Percentiles rank a stretch among this genome's conserved stretches.
These are phyloP conservation scores for Verticillium alfalfae DNA, from an alignment of 2,329 filamentous ascomycete species.

Conservation along the genomic window DNA sequence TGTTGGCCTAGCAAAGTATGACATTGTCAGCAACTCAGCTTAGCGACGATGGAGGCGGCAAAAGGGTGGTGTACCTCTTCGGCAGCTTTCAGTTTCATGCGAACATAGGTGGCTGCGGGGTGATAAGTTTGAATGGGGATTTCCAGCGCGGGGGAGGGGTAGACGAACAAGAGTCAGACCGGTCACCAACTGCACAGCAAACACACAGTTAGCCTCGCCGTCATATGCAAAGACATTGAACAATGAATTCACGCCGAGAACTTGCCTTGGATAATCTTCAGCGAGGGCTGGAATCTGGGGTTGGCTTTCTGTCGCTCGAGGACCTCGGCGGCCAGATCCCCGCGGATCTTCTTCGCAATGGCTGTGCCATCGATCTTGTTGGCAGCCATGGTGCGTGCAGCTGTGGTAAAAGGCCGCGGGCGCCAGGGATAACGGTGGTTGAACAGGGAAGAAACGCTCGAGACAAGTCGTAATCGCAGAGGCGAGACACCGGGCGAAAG, in stretches of 20 bases:
- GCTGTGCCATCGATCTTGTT: constrained; percentile 93
- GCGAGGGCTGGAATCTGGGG: constrained; percentile 78
- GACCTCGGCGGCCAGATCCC: constrained; percentile 75
- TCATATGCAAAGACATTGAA: neutral
- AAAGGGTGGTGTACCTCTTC: constrained; percentile 58
- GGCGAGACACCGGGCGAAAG: neutral
- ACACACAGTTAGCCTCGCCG: neutral
- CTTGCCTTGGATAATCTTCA: constrained; percentile 93
- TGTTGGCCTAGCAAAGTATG: constrained; percentile 63
- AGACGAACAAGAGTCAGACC: constrained; percentile 80
- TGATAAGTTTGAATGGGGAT: constrained; percentile 23
- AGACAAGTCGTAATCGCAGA: neutral
- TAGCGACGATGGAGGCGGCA: neutral
- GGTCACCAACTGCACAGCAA: constrained; percentile 66
- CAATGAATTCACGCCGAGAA: constrained; percentile 2
- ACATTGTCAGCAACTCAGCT: neutral
- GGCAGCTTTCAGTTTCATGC: constrained; percentile 98
- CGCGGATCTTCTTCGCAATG: constrained; percentile 87
- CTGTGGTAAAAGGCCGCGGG: constrained; percentile 35
- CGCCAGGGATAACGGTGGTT: neutral
- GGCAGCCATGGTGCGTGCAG: constrained; percentile 67
- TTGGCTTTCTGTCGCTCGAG: constrained; percentile 74
- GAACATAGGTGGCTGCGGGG: constrained; percentile 82
- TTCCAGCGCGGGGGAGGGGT: constrained; percentile 13
- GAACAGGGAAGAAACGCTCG: neutral